These are phyloP conservation scores for Cenchrus purpureus DNA, from an alignment of 176 grass and related monocot species.

Conservation along the genomic window DNA sequence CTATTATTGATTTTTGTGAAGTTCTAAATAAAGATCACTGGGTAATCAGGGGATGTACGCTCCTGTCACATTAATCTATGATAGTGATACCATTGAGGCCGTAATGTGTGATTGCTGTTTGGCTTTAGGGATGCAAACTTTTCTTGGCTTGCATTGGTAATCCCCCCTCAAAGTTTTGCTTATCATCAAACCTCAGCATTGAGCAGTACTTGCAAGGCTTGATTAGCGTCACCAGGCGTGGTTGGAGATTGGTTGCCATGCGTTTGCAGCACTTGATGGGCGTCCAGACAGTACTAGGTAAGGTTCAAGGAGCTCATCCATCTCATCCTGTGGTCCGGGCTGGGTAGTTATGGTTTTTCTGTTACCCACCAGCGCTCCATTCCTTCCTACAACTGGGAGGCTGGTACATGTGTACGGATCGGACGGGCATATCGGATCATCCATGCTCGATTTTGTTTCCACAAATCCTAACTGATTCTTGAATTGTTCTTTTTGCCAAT, in stretches of 20 bases:
- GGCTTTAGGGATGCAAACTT: neutral
- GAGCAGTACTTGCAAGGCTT: neutral
- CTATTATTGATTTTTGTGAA: neutral
- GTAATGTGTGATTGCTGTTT: neutral
- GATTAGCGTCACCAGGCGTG: slow-evolving; percentile 2
- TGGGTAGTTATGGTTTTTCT: slow-evolving; percentile 26
- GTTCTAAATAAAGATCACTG: neutral
- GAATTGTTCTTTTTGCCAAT: too few species aligned
- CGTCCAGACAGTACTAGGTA: neutral
- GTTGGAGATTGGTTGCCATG: slow-evolving; percentile 20
- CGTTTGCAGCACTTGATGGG: neutral
- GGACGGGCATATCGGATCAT: neutral
- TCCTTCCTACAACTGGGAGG: neutral
- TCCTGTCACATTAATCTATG: neutral
- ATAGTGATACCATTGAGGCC: neutral
- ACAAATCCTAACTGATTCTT: neutral
- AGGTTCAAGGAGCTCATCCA: slow-evolving; percentile 20
- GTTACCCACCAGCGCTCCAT: slow-evolving; percentile 5
- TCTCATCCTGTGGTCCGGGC: slow-evolving; percentile 35
- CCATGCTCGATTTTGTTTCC: neutral
- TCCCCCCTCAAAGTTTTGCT: neutral
- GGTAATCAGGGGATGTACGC: neutral
- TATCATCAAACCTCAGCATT: neutral
- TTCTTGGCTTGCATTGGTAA: neutral
- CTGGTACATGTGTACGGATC: neutral